These are phyloP conservation scores for Eucommia ulmoides DNA, from an alignment of 257 asterid species.

Conservation along the genomic window DNA sequence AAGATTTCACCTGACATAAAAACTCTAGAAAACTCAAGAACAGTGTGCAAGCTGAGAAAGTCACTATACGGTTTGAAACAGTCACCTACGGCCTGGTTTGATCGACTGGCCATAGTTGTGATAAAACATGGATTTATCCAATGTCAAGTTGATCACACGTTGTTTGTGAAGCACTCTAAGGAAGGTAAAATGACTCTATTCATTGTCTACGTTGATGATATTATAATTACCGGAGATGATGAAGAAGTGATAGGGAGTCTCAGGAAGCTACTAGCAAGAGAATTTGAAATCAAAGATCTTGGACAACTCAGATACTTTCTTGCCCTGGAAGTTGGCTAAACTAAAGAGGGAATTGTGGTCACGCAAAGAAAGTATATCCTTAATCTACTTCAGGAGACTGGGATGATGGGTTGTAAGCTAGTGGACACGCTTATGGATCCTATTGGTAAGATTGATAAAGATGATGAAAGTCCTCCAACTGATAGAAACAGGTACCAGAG, in stretches of 20 bases:
- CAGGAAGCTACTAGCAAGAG: neutral
- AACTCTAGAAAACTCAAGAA: no score
- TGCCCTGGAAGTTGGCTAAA: neutral
- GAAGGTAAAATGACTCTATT: neutral
- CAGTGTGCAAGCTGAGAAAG: no score
- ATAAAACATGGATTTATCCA: neutral
- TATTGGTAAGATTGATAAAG: no score
- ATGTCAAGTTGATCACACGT: neutral
- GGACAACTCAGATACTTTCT: neutral
- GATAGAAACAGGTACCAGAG: no score
- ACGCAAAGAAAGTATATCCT: neutral
- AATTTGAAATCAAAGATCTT: neutral
- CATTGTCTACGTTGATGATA: neutral
- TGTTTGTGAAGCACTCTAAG: neutral
- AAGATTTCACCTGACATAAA: neutral
- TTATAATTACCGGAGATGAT: neutral
- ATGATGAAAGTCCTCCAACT: no score
- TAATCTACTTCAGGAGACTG: no score
- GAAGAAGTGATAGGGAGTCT: no score
- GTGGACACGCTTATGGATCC: no score
- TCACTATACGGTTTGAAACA: neutral
- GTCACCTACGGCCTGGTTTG: neutral
- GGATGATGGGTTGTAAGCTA: no score
- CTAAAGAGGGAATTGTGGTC: neutral
- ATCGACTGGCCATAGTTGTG: neutral